Percentiles rank a stretch among this genome's conserved stretches.
Conservation (phyloP, 495 filamentous ascomycete species). For the Delitschia confertaspora region DNA sequence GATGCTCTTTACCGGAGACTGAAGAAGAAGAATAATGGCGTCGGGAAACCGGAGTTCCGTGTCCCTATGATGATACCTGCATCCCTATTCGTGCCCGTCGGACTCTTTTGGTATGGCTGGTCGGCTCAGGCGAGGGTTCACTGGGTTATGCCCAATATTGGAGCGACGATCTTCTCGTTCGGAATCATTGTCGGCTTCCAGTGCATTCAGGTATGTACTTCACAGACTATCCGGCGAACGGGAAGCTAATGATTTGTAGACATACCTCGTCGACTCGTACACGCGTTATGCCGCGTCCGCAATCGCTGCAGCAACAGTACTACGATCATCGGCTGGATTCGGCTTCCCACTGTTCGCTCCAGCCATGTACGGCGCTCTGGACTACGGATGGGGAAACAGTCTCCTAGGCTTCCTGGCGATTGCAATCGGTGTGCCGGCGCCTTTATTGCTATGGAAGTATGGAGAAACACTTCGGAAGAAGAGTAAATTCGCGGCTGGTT, state of each 20-base stretch:
- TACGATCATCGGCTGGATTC: slow-evolving; percentile 63
- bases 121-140: slow-evolving; percentile 50
- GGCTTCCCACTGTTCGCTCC: slow-evolving; percentile 66
- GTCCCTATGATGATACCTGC: slow-evolving; percentile 54
- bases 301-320: slow-evolving; percentile 54
- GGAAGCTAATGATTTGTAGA: slow-evolving; percentile 22
- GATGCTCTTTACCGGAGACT: slow-evolving; percentile 56
- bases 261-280: slow-evolving; percentile 72
- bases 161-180: slow-evolving; percentile 47
- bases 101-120: slow-evolving; percentile 69
- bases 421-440: slow-evolving; percentile 49
- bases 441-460: slow-evolving; percentile 53
- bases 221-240: background rate
- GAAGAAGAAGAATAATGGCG: slow-evolving; percentile 48
- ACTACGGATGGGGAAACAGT: slow-evolving; percentile 60
- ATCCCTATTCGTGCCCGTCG: slow-evolving; percentile 50
- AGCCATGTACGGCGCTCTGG: slow-evolving; percentile 36
- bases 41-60: slow-evolving; percentile 58
- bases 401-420: slow-evolving; percentile 48
- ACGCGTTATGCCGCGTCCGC: slow-evolving; percentile 66
- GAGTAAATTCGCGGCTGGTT: slow-evolving; percentile 61
- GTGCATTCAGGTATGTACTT: slow-evolving; percentile 45
- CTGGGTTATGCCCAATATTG: slow-evolving; percentile 69
- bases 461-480: slow-evolving; percentile 41
- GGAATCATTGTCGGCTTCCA: slow-evolving; percentile 60